phyloP scores from a whole-genome alignment of 495 filamentous ascomycete species.

The Barbatosphaeria neglecta region DNA sequence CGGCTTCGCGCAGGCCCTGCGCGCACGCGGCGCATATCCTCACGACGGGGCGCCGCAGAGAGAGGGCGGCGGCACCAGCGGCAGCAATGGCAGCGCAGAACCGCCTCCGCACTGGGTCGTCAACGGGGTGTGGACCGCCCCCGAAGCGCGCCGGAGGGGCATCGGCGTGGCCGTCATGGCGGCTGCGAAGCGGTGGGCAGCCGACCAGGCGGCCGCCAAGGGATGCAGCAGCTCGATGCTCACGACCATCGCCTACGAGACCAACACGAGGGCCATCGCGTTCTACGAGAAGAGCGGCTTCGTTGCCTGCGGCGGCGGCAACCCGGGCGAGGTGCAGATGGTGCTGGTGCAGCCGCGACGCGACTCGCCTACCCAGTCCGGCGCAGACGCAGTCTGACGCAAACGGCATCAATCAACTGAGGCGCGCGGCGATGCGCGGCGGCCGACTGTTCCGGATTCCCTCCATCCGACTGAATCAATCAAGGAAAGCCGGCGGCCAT shows the following conservation, averaged over 20 bases:
- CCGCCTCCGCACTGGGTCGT: conserved; percentile 18
- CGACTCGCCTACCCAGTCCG: neutral
- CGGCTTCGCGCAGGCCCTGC: conserved; percentile 14
- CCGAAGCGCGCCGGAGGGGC: conserved; percentile 28
- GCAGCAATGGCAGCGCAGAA: no score
- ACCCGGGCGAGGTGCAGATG: neutral
- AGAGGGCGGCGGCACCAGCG: conserved; percentile 6
- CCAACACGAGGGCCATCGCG: conserved; percentile 23
- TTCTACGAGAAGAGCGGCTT: conserved; percentile 39
- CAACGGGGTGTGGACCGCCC: conserved; percentile 34
- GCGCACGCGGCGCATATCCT: no score
- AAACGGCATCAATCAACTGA: no score
- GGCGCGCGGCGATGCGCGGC: no score
- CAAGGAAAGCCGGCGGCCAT: no score
- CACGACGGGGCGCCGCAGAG: no score
- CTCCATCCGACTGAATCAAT: no score
- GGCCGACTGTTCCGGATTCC: no score
- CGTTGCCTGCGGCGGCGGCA: neutral
- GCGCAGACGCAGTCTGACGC: no score
- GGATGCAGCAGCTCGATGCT: conserved; percentile 9
- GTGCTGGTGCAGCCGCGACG: neutral
- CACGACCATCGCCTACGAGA: conserved; percentile 25
- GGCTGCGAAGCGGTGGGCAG: conserved; percentile 16
- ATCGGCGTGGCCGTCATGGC: conserved; percentile 29
- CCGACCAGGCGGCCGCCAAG: conserved; percentile 12